Evolutionary conservation across 2,329 filamentous ascomycete genomes (phyloP), one percentile per base, ranked within the genome.

Genomic region (Arthrobotrys musiformis): DNA sequence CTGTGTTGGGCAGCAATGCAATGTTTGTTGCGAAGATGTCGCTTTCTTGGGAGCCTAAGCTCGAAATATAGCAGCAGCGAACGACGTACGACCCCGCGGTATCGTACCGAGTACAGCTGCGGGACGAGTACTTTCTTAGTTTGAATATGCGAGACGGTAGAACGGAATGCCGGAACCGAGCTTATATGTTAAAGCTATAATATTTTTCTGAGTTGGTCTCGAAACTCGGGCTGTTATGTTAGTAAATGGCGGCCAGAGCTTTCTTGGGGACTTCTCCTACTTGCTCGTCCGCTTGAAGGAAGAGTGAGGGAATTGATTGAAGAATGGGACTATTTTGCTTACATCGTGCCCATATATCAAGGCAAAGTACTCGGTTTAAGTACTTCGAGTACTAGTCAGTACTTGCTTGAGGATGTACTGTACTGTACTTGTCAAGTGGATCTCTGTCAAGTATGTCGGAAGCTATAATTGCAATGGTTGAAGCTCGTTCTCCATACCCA

Each of bases 1-100:
- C 44, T 70, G 72, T 24, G 72, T 76, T 76, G 72, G 61, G 61
- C 44, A 26, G 50, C 37, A 40, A 62, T 73, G 69, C 70, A 68
- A 48, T 42, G 64, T 70, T 76, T 69, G n/a, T n/a, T n/a, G 72
- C 64, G 17, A 54, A 48, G 46, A 35, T 11, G 30, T 56, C 35
- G 46, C 70, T 73, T 30, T 44, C 37, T 64, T 56, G 37, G 26
- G 56, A n/a, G 37, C 11, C 17, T 62, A 42, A 61, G 46, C 56
- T 72, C 35, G n/a, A 72, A 56, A 56, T 37, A 37, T 37, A 37
- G n/a, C 11, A 60, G 37, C 24, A 54, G 67, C 19, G 56, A 19
- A 40, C 15, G 37, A 56, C 19, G 56, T 15, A 40, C 15, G 37
- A 48, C 44, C 30, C 33, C 54, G 54, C 33, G 54, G 54, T 58